Conservation (phyloP, 352 stramenopile genomes). For the Globisporangium carolinianum region DNA sequence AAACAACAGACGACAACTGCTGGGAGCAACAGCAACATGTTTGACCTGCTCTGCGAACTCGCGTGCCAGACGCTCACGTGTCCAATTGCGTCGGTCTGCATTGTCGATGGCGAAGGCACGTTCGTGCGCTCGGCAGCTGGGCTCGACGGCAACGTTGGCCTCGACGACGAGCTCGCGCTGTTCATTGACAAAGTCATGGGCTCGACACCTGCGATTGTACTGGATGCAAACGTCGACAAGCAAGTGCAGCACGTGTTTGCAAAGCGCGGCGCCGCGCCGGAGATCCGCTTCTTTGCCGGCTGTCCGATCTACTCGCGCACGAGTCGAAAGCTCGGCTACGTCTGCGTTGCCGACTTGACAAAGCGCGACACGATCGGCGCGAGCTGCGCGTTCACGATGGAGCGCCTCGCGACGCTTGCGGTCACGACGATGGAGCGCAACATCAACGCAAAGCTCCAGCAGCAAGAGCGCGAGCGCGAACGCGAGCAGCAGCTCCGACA, state of each 20-base stretch:
- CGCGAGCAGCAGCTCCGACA: conserved; percentile 18
- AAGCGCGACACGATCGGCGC: conserved; percentile 72
- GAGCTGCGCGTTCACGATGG: conserved; percentile 76
- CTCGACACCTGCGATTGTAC: conserved; percentile 62
- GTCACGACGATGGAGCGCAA: conserved; percentile 76
- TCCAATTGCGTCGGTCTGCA: conserved; percentile 69
- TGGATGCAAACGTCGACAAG: conserved; percentile 69
- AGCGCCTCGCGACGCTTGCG: conserved; percentile 63
- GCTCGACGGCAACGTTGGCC: conserved; percentile 34
- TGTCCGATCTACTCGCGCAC: conserved; percentile 71
- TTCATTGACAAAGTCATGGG: conserved; percentile 81
- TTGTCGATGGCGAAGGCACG: conserved; percentile 43
- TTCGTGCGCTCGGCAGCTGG: conserved; percentile 44
- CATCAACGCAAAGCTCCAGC: conserved; percentile 17
- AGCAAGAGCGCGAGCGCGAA: conserved; percentile 14
- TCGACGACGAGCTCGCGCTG: conserved; percentile 48
- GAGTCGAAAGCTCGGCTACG: conserved; percentile 64
- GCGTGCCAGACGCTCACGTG: conserved; percentile 78
- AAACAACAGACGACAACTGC: conserved; percentile 28
- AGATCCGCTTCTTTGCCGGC: conserved; percentile 71
- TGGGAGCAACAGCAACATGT: conserved; percentile 64
- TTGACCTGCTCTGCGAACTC: conserved; percentile 72
- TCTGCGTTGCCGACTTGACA: conserved; percentile 68
- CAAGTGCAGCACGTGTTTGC: conserved; percentile 53
- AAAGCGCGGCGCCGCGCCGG: conserved; percentile 20